Evolutionary conservation across 108 stramenopile genomes (phyloP), one percentile per base, ranked within the genome.

Genomic region (Bacterosira constricta): DNA sequence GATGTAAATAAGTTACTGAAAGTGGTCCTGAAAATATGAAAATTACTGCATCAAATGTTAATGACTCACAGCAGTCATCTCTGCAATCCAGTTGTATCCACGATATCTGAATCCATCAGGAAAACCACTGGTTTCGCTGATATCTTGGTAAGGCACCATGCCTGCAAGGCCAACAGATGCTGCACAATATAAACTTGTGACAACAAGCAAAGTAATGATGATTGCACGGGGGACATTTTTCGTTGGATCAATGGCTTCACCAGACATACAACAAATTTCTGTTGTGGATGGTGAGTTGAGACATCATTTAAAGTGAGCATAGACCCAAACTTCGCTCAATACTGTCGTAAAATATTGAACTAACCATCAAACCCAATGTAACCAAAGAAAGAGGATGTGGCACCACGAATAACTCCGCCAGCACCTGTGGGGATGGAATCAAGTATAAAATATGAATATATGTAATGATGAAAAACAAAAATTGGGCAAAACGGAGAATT

Each of bases 351-450:
- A n/a, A n/a, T n/a, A n/a, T n/a, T n/a, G n/a, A n/a, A 13, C 47
- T 25, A 26, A 49, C 47, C 89, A 50, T 89, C 88, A 47, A 83
- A 89, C 12, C 90, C 88, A 60, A 90, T 64, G 60, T 86, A 92
- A 3, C 91, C 91, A 60, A 92, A 90, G 75, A 92, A 92, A 15
- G 71, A 73, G 32, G 83, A 63, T 1, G 86, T 86, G 9, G 85
- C 74, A 18, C 91, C 91, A 23, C 85, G 65, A 58, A 92, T 60
- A 17, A 92, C 69, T n/a, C 87, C 87, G 25, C 53, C 26, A 11
- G 30, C 53, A 3, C 26, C 8, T 10, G 26, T 25, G 23, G 3
- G 21, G 3, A 25, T 7, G 26, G 18, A 25, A 25, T 18, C 0
- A 17, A 23, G 23, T 23, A 47, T 47, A 47, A 1, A 49, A 49